Evolutionary conservation across 148 eudicot species (phyloP), one percentile per base, ranked within the genome.

Genomic region (Chenopodium berlandieri): DNA sequence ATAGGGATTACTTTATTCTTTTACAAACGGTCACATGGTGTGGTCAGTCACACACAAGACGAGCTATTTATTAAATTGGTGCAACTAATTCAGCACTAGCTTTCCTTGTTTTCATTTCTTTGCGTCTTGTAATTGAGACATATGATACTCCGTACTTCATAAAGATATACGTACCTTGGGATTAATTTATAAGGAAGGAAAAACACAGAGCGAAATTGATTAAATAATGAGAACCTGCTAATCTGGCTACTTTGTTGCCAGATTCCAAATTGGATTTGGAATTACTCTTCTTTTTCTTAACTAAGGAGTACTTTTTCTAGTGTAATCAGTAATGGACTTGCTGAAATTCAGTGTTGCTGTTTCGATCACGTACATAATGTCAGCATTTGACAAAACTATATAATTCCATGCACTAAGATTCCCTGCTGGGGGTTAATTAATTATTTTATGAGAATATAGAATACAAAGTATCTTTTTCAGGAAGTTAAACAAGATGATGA

Each of bases 351-450:
- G 76, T n/a, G 76, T 1, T n/a, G 32, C 13, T 73, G 13, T 30
- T 67, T 67, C 71, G 37, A 1, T 13, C 14, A 71, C 44, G 9
- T 19, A 32, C 46, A 13, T 32, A 6, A 4, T 70, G 73, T 71
- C 74, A 40, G 12, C 74, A 71, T 40, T 73, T 73, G 76, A 73
- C 76, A 23, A 73, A 73, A 4, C 23, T 73, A n/a, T 10, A 47
- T 13, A n/a, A 73, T 11, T 73, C 52, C 54, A 20, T 44, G 25
- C 56, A 72, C 54, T 72, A 72, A 44, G 75, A n/a, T 72, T 5
- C 31, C 4, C 1, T 72, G 13, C 2, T 72, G 11, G 47, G 46
- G 71, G 10, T 9, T 66, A 50, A 58, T 58, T 16, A 19, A 17
- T 58, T 58, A 58, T 17, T 17, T 56, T 56, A 56, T 50, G 14